Evolutionary conservation across 805 yeast species (phyloP).

Genomic region (Saccharomycopsis microspora): DNA sequence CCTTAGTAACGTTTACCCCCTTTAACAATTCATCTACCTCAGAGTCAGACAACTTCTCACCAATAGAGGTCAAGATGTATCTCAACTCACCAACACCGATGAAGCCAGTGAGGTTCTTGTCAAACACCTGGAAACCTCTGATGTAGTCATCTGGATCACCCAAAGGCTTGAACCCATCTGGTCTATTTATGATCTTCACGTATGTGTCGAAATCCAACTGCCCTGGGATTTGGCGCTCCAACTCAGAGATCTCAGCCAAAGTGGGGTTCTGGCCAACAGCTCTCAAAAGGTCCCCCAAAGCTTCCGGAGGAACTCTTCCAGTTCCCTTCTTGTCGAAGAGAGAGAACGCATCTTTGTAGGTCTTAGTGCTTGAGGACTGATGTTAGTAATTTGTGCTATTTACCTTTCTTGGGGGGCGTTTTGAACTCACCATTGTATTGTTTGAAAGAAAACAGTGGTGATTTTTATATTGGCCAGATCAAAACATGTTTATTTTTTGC

Average conservation of each 20-base stretch:
- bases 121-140: conserved; percentile 92
- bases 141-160: conserved; percentile 85
- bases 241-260: conserved; percentile 65
- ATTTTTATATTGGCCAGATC: neutral
- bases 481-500: neutral
- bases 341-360: conserved; percentile 87
- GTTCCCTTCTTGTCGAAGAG: conserved; percentile 93
- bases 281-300: conserved; percentile 85
- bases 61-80: conserved; percentile 89
- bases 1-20: conserved; percentile 88
- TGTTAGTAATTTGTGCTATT: neutral
- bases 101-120: conserved; percentile 89
- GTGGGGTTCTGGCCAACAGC: conserved; percentile 99
- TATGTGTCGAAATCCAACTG: conserved; percentile 64
- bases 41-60: conserved; percentile 80
- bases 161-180: conserved; percentile 77
- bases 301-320: conserved; percentile 75
- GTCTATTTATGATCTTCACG: conserved; percentile 67
- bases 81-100: conserved; percentile 96
- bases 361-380: conserved; percentile 23
- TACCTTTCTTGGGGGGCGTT: neutral
- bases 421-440: neutral
- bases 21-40: conserved; percentile 95
- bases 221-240: conserved; percentile 31
- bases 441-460: neutral